Conservation (phyloP, 768 basidiomycete genomes). For the Pleurotus sapidus region DNA sequence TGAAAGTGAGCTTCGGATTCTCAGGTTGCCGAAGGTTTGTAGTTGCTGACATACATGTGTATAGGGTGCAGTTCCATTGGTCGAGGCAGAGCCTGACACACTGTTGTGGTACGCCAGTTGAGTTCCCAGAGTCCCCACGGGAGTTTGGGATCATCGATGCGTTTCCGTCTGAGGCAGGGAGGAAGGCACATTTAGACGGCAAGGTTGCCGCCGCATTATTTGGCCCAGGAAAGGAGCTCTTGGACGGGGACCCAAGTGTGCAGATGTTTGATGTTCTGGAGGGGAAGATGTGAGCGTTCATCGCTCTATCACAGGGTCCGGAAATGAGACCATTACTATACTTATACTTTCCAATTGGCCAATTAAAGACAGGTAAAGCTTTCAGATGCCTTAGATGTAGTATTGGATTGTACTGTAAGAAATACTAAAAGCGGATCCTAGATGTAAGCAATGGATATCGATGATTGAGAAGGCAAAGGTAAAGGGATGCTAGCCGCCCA, state of each 20-base stretch:
- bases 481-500: too few relatives aligned
- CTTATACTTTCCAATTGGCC: too few relatives aligned
- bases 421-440: too few relatives aligned
- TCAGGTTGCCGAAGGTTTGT: too few relatives aligned
- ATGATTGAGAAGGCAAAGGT: too few relatives aligned
- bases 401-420: too few relatives aligned
- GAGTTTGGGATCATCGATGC: slow-evolving; percentile 37
- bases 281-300: slow-evolving; percentile 17
- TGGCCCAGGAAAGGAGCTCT: slow-evolving; percentile 26
- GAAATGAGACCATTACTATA: too few relatives aligned
- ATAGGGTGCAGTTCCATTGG: slow-evolving; percentile 28
- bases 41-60: not conserved
- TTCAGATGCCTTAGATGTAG: too few relatives aligned
- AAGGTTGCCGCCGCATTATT: slow-evolving; percentile 32
- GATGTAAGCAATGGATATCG: too few relatives aligned
- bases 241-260: slow-evolving; percentile 26
- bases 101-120: slow-evolving; percentile 35
- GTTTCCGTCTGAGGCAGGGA: slow-evolving; percentile 28
- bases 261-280: slow-evolving; percentile 30
- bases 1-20: too few relatives aligned
- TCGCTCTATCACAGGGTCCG: too few relatives aligned
- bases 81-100: slow-evolving; percentile 31
- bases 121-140: slow-evolving; percentile 30
- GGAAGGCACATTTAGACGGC: slow-evolving; percentile 29
- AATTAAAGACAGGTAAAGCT: too few relatives aligned